Evolutionary conservation across 169 alveolate species (phyloP).

Genomic region (Theileria sp.): DNA sequence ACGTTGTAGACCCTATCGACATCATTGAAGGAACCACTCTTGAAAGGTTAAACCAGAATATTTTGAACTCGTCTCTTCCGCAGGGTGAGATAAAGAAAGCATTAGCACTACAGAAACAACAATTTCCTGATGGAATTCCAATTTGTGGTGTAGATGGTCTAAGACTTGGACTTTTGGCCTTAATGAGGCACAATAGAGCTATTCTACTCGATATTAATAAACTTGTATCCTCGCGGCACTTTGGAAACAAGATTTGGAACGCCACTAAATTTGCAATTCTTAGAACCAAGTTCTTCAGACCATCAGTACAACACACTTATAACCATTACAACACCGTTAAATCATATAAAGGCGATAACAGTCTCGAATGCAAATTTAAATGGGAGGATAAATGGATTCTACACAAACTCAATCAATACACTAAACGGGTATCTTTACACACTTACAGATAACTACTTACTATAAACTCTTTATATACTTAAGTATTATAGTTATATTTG

Average conservation of each 20-base stretch:
- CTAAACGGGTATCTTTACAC: constrained; percentile 45
- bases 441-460: not conserved
- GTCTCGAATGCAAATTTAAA: constrained; percentile 54
- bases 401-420: constrained; percentile 81
- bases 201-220: constrained; percentile 95
- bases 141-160: constrained; percentile 99
- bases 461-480: not conserved
- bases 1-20: constrained; percentile 99
- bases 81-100: constrained; percentile 91
- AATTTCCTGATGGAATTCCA: constrained; percentile 98
- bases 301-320: not conserved
- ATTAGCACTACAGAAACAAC: constrained; percentile 87
- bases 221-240: constrained; percentile 95
- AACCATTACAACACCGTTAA: not conserved
- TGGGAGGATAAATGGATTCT: constrained; percentile 95
- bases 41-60: constrained; percentile 84
- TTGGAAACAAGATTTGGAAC: constrained; percentile 98
- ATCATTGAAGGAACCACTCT: constrained; percentile 93
- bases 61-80: constrained; percentile 89
- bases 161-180: constrained; percentile 93
- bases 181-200: constrained; percentile 91
- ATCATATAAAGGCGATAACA: constrained; percentile 42
- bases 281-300: constrained; percentile 31
- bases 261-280: constrained; percentile 89
- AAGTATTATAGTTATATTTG: not conserved